These are phyloP conservation scores for Aspergillus flavus DNA, from an alignment of 2,329 filamentous ascomycete species.

Conservation along the genomic window DNA sequence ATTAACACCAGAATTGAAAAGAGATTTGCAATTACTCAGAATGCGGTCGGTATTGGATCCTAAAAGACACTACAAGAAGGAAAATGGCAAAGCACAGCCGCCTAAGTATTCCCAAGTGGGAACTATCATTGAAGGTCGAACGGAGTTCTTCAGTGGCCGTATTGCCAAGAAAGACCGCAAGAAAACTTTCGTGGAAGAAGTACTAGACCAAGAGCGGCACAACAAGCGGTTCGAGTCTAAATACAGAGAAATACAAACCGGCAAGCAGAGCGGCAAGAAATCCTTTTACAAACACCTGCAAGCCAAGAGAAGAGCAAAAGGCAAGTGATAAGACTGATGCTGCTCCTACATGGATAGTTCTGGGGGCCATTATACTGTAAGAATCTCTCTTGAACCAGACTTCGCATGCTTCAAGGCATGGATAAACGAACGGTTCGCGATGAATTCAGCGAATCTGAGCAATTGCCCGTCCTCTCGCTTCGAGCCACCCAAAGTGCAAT, in stretches of 20 bases:
- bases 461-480: no score
- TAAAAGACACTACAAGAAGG: constrained; percentile 90
- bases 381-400: not conserved
- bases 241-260: constrained; percentile 79
- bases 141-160: constrained; percentile 80
- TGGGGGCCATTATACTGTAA: not conserved
- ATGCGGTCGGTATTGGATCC: constrained; percentile 89
- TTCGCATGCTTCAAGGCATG: not conserved
- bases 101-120: constrained; percentile 89
- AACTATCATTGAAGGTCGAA: constrained; percentile 83
- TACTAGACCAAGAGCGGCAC: constrained; percentile 68
- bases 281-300: constrained; percentile 82
- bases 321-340: not conserved
- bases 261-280: constrained; percentile 87
- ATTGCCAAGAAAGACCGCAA: constrained; percentile 87
- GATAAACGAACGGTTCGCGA: not conserved
- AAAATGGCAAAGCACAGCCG: constrained; percentile 67
- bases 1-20: constrained; percentile 80
- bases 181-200: constrained; percentile 81
- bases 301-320: constrained; percentile 50
- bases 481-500: not conserved
- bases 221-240: constrained; percentile 80
- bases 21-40: constrained; percentile 84
- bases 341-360: not conserved
- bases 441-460: not conserved